These are phyloP conservation scores for Tolypocladium amazonense DNA, from an alignment of 2,329 filamentous ascomycete genomes.

Conservation along the genomic window DNA sequence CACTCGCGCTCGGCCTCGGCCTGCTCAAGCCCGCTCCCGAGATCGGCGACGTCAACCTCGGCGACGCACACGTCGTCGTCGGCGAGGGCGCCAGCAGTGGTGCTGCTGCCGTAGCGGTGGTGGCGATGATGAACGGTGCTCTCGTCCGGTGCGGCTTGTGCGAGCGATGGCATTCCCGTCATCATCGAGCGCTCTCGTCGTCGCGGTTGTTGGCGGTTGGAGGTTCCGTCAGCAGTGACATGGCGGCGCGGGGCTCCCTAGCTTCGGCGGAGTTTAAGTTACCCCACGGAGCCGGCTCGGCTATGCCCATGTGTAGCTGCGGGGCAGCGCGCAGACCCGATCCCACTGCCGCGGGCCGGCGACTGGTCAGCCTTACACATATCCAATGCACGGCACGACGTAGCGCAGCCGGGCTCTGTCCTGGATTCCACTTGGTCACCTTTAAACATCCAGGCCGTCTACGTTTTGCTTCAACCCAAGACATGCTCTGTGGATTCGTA, in stretches of 20 bases:
- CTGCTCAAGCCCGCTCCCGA: slow-evolving; percentile 1
- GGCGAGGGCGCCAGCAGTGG: neutral
- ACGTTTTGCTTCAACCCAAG: neutral
- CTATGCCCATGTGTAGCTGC: neutral
- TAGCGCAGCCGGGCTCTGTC: too few species aligned
- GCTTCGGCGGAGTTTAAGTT: neutral
- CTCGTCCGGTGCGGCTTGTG: neutral
- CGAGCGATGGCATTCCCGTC: neutral
- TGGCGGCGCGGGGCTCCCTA: too few species aligned
- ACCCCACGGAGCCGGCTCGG: neutral
- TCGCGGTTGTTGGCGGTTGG: neutral
- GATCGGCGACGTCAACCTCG: slow-evolving; percentile 13
- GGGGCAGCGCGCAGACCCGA: neutral
- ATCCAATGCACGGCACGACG: too few species aligned
- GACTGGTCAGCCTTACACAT: too few species aligned
- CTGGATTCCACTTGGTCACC: too few species aligned
- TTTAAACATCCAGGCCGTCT: neutral
- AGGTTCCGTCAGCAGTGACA: neutral
- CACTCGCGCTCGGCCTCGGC: slow-evolving; percentile 1
- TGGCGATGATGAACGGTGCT: neutral
- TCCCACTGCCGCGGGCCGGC: neutral
- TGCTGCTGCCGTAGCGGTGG: neutral
- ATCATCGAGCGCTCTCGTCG: neutral
- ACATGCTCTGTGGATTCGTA: neutral
- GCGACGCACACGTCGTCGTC: slow-evolving; percentile 10